phyloP scores from a whole-genome alignment of 352 stramenopile genomes.

The Phytophthora hibernalis region DNA sequence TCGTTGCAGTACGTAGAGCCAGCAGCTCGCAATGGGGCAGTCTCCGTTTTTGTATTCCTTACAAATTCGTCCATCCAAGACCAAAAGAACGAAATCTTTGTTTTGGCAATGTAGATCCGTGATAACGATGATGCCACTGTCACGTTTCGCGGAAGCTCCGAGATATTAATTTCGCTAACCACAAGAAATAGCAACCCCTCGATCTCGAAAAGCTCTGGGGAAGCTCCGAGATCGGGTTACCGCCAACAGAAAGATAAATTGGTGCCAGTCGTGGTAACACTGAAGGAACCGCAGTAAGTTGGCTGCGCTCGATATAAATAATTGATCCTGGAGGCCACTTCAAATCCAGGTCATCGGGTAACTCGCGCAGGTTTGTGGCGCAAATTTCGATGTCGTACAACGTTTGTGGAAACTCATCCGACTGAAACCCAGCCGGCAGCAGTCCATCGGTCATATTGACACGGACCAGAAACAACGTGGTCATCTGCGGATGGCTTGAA shows the following conservation, averaged over 20 bases:
- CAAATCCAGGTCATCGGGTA: slow-evolving; percentile 44
- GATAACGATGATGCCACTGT: slow-evolving; percentile 16
- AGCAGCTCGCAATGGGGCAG: not conserved
- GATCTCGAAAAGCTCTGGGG: slow-evolving; percentile 33
- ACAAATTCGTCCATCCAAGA: slow-evolving; percentile 16
- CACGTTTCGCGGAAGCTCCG: slow-evolving; percentile 29
- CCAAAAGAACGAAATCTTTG: slow-evolving; percentile 30
- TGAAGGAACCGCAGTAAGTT: slow-evolving; percentile 19
- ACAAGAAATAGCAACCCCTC: slow-evolving; percentile 18
- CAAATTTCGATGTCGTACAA: slow-evolving; percentile 52
- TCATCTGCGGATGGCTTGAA: slow-evolving; percentile 32
- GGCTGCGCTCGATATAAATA: slow-evolving; percentile 37
- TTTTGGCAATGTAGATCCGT: slow-evolving; percentile 12
- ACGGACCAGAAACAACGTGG: slow-evolving; percentile 39
- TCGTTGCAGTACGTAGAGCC: slow-evolving; percentile 19
- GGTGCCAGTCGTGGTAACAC: slow-evolving; percentile 23
- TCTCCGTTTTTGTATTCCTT: not conserved
- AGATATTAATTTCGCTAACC: slow-evolving; percentile 23
- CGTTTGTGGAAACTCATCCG: slow-evolving; percentile 34
- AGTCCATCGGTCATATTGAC: slow-evolving; percentile 43
- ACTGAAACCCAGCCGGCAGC: slow-evolving; percentile 45
- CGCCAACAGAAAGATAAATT: slow-evolving; percentile 33
- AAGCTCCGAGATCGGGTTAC: slow-evolving; percentile 33
- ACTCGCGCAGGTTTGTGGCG: slow-evolving; percentile 39
- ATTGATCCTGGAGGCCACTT: slow-evolving; percentile 37